Conservation (phyloP, 164 flowering plant genomes). For the Nymphaea thermarum region DNA sequence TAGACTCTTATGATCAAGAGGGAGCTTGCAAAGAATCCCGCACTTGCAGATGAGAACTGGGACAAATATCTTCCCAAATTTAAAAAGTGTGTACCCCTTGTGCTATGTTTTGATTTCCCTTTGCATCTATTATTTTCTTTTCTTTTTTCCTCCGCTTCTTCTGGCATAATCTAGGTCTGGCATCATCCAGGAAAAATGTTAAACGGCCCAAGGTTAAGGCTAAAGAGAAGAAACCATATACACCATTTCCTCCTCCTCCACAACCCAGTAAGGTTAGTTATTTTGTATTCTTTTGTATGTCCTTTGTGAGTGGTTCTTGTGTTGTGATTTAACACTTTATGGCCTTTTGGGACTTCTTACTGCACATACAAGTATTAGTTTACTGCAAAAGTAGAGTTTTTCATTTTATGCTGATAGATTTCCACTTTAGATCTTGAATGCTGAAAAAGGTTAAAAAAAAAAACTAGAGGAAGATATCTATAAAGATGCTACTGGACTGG, state of each 20-base stretch:
- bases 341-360: too few relatives aligned
- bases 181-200: conserved; percentile 70
- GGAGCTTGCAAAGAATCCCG: conserved; percentile 78
- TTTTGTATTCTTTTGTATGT: too few relatives aligned
- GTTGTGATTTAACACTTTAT: too few relatives aligned
- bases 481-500: too few relatives aligned
- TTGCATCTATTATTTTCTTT: not conserved
- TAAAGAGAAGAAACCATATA: conserved; percentile 85
- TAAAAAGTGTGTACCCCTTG: conserved; percentile 45
- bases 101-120: not conserved
- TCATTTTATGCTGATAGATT: too few relatives aligned
- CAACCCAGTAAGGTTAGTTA: conserved; percentile 80
- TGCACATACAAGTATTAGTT: too few relatives aligned
- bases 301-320: not conserved
- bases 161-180: not conserved
- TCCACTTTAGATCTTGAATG: too few relatives aligned
- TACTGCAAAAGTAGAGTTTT: too few relatives aligned
- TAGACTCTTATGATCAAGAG: conserved; percentile 77
- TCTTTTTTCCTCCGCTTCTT: not conserved
- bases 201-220: conserved; percentile 65
- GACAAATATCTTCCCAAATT: conserved; percentile 92
- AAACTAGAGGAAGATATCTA: too few relatives aligned
- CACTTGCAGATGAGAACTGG: conserved; percentile 80
- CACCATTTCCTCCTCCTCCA: conserved; percentile 96
- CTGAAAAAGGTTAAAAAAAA: too few relatives aligned